Base-by-base conservation (phyloP, 441 rosid genomes). In the Euphorbia schlechtendalii region DNA sequence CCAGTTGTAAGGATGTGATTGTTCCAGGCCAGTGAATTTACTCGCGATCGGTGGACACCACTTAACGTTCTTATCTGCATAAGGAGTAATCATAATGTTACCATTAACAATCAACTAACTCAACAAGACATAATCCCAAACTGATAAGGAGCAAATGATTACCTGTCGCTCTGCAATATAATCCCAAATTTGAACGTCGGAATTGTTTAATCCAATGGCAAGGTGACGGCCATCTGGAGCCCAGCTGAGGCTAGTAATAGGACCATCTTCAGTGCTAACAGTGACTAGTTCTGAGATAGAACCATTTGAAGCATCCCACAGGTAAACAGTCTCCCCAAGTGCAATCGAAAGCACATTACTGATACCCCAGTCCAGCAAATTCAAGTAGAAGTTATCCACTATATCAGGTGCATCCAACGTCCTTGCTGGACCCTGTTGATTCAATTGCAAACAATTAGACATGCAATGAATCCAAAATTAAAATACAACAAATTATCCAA, bases 161-260 rank as follows among this genome's bases (percentile, higher is more conserved):
- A 83, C 85, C 78, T 71, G 82, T 70, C 71, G 74, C 73, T 76
- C 76, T 51, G 84, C 55, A 41, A 57, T 46, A 28, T 75, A 80
- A 67, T 85, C 91, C 93, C 93, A 89, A 0, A 86, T 43, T 69
- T 86, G 93, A 11, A 86, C 91, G 43, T 86, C 74, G 24, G 90
- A 83, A 70, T 84, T 88, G 77, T 80, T 82, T 77, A 90, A 73
- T 15, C 95, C 92, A 43, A 90, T 14, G 1, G 90, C 92, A 27
- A 87, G 66, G 67, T 81, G 83, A n/a, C 79, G 80, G 10, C 92
- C 95, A 75, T 90, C 92, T 14, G 87, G 84, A 38, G 90, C 95
- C 97, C 95, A 88, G 52, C 63, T 83, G 49, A 90, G 68, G 55
- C 97, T 88, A 3, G 91, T 88, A n/a, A 88, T 82, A 5, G 89